Conservation (phyloP, 345 rosid genomes). For the Jatropha curcas region DNA sequence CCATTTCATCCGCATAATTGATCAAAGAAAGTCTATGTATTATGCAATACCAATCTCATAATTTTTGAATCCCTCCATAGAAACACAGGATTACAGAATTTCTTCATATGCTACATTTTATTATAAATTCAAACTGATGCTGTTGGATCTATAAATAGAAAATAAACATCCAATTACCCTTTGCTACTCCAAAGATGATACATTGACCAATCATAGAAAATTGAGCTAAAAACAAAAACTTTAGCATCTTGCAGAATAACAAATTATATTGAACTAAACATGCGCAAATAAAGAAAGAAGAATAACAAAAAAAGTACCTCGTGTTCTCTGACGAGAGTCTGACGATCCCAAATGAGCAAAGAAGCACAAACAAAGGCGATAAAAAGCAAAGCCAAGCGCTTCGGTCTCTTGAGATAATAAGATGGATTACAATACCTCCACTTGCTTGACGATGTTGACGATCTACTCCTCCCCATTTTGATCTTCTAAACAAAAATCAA, state of each 20-base stretch:
- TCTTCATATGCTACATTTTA: not conserved
- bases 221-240: too few relatives aligned
- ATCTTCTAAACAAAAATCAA: not conserved
- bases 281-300: not conserved
- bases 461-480: conserved; percentile 52
- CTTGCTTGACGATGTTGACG: conserved; percentile 35
- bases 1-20: too few relatives aligned
- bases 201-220: not conserved
- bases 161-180: not conserved
- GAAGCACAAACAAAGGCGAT: conserved; percentile 62
- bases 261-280: not conserved
- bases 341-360: conserved; percentile 81
- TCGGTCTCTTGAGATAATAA: conserved; percentile 74
- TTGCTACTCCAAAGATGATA: not conserved
- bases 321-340: conserved; percentile 68
- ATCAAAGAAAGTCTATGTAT: too few relatives aligned
- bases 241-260: not conserved
- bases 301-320: conserved; percentile 42
- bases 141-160: not conserved
- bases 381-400: conserved; percentile 68
- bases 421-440: conserved; percentile 71
- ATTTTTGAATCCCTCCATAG: too few relatives aligned
- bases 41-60: too few relatives aligned
- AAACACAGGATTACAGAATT: not conserved
- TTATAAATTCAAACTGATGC: not conserved